A percentile compares a stretch with the other conserved stretches of the same genome.
Conservation (phyloP, 768 basidiomycete genomes). For the Mycena amicta region DNA sequence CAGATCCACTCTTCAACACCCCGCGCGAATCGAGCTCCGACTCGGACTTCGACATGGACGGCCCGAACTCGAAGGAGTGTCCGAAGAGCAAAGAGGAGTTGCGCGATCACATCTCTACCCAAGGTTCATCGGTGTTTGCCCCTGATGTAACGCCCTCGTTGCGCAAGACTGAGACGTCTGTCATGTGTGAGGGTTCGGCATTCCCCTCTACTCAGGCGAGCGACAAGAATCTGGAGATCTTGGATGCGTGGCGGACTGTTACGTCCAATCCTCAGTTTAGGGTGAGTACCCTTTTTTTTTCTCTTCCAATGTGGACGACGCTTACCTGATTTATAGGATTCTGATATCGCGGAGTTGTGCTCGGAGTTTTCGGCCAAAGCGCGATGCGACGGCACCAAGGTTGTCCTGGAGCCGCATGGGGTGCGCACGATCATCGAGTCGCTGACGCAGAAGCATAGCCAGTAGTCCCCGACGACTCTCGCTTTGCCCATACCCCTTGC, state of each 20-base stretch:
- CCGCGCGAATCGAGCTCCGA: constrained; percentile 36
- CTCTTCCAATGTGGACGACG: constrained; percentile 12
- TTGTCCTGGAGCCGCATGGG: constrained; percentile 67
- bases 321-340: constrained; percentile 48
- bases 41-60: constrained; percentile 26
- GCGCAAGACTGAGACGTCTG: constrained; percentile 52
- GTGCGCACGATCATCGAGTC: constrained; percentile 51
- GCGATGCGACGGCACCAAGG: constrained; percentile 81
- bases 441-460: constrained; percentile 27
- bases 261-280: constrained; percentile 76
- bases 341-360: constrained; percentile 80
- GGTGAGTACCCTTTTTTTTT: constrained; percentile 44
- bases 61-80: constrained; percentile 32
- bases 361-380: constrained; percentile 81
- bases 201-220: constrained; percentile 71
- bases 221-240: constrained; percentile 75
- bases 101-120: constrained; percentile 47
- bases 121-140: constrained; percentile 68
- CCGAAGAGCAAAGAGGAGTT: constrained; percentile 61
- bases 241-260: constrained; percentile 79
- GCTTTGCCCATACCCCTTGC: too few species aligned
- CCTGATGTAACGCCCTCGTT: constrained; percentile 32
- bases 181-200: constrained; percentile 67
- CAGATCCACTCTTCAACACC: constrained; percentile 39
- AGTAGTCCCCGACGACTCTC: too few species aligned